Percentiles rank a stretch among this genome's conserved stretches.
Conservation (phyloP, 2,329 filamentous ascomycete genomes). For the Epichloe sibirici region DNA sequence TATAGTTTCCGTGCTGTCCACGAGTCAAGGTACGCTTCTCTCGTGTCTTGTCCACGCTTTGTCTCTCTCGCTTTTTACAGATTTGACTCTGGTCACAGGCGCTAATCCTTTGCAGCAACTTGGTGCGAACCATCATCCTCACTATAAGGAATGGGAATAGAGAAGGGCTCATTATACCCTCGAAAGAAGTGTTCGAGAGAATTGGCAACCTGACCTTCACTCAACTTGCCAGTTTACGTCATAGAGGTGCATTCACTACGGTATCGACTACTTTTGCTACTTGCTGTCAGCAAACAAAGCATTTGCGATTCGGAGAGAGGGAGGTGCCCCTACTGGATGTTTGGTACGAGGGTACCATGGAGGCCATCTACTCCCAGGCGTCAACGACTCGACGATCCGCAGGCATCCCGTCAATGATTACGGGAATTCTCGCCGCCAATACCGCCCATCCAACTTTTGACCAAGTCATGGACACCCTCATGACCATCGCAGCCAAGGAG, state of each 20-base stretch:
- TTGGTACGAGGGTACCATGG: conserved; percentile 65
- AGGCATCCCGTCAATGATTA: conserved; percentile 77
- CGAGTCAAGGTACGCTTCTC: conserved; percentile 60
- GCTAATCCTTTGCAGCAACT: conserved; percentile 39
- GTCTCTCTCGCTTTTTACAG: too few species aligned
- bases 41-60: not conserved
- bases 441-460: conserved; percentile 47
- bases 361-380: conserved; percentile 60
- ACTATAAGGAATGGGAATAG: conserved; percentile 37
- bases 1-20: conserved; percentile 94
- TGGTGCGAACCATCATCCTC: conserved; percentile 51
- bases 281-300: conserved; percentile 57
- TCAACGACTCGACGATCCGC: conserved; percentile 85
- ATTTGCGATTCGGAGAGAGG: conserved; percentile 23
- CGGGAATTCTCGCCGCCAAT: conserved; percentile 64
- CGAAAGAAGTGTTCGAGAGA: conserved; percentile 42
- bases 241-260: conserved; percentile 86
- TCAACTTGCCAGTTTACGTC: conserved; percentile 71
- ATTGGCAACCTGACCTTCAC: conserved; percentile 68
- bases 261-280: conserved; percentile 78
- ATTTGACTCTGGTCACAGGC: not conserved
- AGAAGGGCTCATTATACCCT: conserved; percentile 33
- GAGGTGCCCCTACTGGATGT: conserved; percentile 38
- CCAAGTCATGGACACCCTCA: conserved; percentile 50
- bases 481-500: conserved; percentile 42